phyloP scores from a whole-genome alignment of 306 rosid species.

The Medicago lupulina region DNA sequence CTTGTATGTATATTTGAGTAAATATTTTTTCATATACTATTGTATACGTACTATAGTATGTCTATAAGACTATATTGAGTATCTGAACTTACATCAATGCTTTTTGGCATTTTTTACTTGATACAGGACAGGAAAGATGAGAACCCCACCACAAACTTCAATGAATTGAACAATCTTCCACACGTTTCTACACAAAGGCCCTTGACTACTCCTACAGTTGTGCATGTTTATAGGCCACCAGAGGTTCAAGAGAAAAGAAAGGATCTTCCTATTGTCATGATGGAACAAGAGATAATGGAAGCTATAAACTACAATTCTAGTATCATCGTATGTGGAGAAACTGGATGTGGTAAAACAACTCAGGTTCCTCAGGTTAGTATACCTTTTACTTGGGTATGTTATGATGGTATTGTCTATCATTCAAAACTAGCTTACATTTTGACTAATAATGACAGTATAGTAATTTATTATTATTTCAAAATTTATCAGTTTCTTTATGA shows the following conservation, averaged over 20 bases:
- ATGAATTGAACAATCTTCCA: constrained; percentile 41
- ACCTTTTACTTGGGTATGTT: constrained; percentile 36
- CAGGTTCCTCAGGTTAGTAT: constrained; percentile 92
- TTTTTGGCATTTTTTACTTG: constrained; percentile 39
- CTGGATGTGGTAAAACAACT: constrained; percentile 99
- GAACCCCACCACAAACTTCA: constrained; percentile 36
- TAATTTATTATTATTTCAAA: background rate
- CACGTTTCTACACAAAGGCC: constrained; percentile 41
- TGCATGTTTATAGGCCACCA: constrained; percentile 73
- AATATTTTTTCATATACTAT: background rate
- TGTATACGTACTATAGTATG: background rate
- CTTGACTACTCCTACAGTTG: constrained; percentile 65
- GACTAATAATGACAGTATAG: background rate
- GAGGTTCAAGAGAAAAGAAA: constrained; percentile 78
- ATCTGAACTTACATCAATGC: constrained; percentile 25
- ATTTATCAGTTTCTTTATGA: constrained; percentile 78
- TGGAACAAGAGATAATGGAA: constrained; percentile 99
- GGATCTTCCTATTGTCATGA: constrained; percentile 95
- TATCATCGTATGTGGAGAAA: constrained; percentile 94
- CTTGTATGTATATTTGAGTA: background rate
- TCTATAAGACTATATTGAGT: constrained; percentile 10
- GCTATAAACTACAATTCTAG: constrained; percentile 73
- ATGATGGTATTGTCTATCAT: constrained; percentile 29
- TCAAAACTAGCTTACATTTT: constrained; percentile 14
- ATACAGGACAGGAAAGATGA: constrained; percentile 54